Conservation (phyloP, 2,329 filamentous ascomycete genomes). For the Fusarium sp. region DNA sequence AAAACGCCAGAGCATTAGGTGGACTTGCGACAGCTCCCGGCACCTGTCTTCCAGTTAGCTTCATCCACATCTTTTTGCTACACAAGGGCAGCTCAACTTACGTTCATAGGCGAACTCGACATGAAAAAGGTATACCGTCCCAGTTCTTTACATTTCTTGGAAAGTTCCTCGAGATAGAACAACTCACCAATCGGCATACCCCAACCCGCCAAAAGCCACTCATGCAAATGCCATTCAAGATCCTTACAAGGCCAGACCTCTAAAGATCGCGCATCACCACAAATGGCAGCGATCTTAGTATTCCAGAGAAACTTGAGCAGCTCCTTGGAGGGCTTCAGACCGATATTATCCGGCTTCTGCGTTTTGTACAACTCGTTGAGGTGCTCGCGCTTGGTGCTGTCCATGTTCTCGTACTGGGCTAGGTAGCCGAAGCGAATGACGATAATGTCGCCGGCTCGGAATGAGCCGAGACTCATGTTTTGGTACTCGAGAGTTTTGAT, state of each 20-base stretch:
- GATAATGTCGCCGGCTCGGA: slow-evolving; percentile 33
- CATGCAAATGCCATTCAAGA: slow-evolving; percentile 48
- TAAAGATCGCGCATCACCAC: slow-evolving; percentile 55
- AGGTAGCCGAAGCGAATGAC: slow-evolving; percentile 42
- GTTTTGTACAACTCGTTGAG: slow-evolving; percentile 30
- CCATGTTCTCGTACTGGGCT: slow-evolving; percentile 35
- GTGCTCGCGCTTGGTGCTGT: slow-evolving; percentile 14
- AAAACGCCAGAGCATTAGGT: slow-evolving; percentile 30
- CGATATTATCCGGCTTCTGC: slow-evolving; percentile 46
- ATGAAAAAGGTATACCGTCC: slow-evolving; percentile 63
- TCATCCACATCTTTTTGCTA: background rate
- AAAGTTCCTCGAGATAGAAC: slow-evolving; percentile 49
- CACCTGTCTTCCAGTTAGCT: background rate
- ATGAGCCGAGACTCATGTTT: slow-evolving; percentile 1
- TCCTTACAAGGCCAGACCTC: slow-evolving; percentile 53
- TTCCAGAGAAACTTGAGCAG: slow-evolving; percentile 57
- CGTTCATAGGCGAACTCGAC: slow-evolving; percentile 59
- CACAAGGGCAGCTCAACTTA: background rate
- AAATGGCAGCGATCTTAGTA: slow-evolving; percentile 56
- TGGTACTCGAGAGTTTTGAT: slow-evolving; percentile 24
- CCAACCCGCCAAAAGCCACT: slow-evolving; percentile 62
- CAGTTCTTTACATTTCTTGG: slow-evolving; percentile 62
- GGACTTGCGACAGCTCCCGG: slow-evolving; percentile 34
- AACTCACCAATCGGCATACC: slow-evolving; percentile 57
- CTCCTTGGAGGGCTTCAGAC: slow-evolving; percentile 53